Base-by-base conservation (phyloP, 805 yeast species). In the Kazachstania martiniae region DNA sequence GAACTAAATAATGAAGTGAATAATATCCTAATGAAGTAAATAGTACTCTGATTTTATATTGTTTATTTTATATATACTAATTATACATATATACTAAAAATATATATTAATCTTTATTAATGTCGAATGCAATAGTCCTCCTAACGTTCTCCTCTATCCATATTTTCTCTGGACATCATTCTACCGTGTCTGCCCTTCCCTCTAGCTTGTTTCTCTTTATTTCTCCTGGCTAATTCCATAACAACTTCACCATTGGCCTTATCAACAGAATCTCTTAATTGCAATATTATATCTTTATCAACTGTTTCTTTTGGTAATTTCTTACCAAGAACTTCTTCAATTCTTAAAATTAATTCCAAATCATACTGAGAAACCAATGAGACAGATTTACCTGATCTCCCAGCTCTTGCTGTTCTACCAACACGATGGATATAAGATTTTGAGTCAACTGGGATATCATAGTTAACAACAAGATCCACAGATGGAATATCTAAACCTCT, bases 371-470 rank as follows among this genome's bases (percentile, higher is more conserved):
- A 87, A 21, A 86, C 93, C 36, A 87, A 62, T 2, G 94, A 80
- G 12, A 87, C 67, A 3, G 95, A 82, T 53, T 78, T 81, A 30
- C 95, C 95, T 0, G 89, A 74, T 45, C 86, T 70, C 13, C 95
- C 94, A 1, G 94, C 94, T 58, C 95, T 77, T 2, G 96, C 95
- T 21, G 95, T 86, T 65, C 96, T 78, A 36, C 96, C 96, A 21
- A 87, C 95, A 59, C 94, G 66, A 55, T 81, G 93, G 43, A 81
- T 77, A 48, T 78, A 81, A 8, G 86, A 83, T 54, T 81, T 83
- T 4, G 89, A 81, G 51, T 81, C 91, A 15, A 84, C 77, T 18
- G 93, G 91, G 33, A 81, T 74, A 52, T 81, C 91, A 45, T 75
- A 81, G 52, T 81, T 81, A 28, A 81, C 63, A 24, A 81, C 91